These are phyloP conservation scores for Pyrenochaeta sp. DNA, from an alignment of 2,329 filamentous ascomycete genomes.

Conservation along the genomic window DNA sequence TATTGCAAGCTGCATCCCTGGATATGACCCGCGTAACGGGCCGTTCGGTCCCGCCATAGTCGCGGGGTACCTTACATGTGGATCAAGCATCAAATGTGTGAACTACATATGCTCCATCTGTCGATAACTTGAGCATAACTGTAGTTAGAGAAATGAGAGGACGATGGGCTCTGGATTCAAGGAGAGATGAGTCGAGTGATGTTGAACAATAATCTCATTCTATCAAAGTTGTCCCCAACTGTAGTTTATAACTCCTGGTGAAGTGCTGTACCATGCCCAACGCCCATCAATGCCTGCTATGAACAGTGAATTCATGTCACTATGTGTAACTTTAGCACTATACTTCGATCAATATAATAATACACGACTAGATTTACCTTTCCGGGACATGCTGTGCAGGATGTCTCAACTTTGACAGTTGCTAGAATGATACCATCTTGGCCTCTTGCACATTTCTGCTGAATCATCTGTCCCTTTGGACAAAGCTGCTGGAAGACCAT, in stretches of 20 bases:
- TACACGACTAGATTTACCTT: conserved; percentile 20
- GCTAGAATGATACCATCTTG: conserved; percentile 42
- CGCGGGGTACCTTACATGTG: background rate
- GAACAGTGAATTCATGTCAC: background rate
- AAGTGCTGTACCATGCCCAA: background rate
- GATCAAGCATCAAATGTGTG: background rate
- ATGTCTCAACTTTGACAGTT: conserved; percentile 40
- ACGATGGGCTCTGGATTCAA: background rate
- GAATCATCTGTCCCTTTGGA: conserved; percentile 39
- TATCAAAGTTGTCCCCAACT: background rate
- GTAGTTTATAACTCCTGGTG: background rate
- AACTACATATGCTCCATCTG: background rate
- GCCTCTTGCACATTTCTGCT: conserved; percentile 41
- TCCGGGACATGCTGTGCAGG: conserved; percentile 33
- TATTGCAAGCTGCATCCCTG: conserved; percentile 14
- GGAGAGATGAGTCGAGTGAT: background rate
- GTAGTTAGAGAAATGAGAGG: too few relatives aligned
- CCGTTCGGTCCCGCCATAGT: conserved; percentile 12
- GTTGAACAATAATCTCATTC: background rate
- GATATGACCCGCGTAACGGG: conserved; percentile 10
- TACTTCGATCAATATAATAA: background rate
- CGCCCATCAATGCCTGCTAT: too few relatives aligned
- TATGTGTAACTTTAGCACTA: background rate
- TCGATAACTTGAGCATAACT: background rate
- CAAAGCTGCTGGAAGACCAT: conserved; percentile 46